phyloP scores from a whole-genome alignment of 192 early-diverging fungal species.

The Thamnidium elegans region DNA sequence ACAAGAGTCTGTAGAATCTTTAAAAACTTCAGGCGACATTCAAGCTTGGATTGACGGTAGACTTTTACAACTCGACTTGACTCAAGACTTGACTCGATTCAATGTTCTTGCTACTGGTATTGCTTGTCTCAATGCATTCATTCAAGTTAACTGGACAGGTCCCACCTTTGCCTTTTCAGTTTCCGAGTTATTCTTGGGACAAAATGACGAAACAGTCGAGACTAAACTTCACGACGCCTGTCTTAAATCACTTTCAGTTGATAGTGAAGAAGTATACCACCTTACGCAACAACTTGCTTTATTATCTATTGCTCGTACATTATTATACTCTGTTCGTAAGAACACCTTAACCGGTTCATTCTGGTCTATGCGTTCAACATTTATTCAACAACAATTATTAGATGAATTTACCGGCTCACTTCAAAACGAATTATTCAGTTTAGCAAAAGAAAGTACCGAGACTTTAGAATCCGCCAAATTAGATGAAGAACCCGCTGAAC shows the following conservation, averaged over 20 bases:
- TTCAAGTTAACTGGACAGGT: constrained; percentile 89
- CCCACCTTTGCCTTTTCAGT: constrained; percentile 65
- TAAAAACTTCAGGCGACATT: neutral
- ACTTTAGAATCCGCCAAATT: constrained; percentile 29
- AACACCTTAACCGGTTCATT: constrained; percentile 50
- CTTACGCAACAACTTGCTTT: constrained; percentile 68
- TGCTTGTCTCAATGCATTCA: constrained; percentile 74
- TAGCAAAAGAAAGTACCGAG: constrained; percentile 18
- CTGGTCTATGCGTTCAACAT: constrained; percentile 73
- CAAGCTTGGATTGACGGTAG: neutral
- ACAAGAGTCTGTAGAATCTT: neutral
- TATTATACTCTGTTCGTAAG: constrained; percentile 40
- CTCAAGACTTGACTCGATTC: constrained; percentile 6
- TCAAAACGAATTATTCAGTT: constrained; percentile 39
- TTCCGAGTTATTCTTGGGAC: constrained; percentile 47
- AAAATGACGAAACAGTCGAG: constrained; percentile 21
- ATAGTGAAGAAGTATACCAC: constrained; percentile 85
- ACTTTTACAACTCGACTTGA: neutral
- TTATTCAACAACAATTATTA: constrained; percentile 71
- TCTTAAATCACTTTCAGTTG: constrained; percentile 58
- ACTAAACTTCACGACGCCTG: constrained; percentile 31
- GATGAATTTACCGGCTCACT: constrained; percentile 62
- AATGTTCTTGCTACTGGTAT: constrained; percentile 58
- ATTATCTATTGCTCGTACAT: constrained; percentile 60
- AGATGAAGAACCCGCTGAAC: neutral